Evolutionary conservation across 2,329 filamentous ascomycete species (phyloP).

Genomic region (Tolypocladium pustulatum): DNA sequence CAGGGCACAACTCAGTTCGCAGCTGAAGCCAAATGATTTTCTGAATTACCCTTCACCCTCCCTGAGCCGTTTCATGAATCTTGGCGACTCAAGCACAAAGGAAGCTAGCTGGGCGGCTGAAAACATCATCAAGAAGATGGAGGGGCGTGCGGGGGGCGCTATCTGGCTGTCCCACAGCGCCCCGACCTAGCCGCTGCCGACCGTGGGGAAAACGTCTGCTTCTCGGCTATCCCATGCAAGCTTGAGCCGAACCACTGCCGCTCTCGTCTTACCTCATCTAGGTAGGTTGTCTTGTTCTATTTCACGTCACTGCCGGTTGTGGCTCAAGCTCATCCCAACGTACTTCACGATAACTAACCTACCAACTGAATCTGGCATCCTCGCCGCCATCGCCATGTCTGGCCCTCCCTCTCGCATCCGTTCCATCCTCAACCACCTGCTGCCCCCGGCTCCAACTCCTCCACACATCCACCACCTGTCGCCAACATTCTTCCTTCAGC

Average conservation of each 20-base stretch:
- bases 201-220: neutral
- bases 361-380: neutral
- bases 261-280: neutral
- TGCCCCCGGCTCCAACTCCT: slow-evolving; percentile 28
- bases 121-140: neutral
- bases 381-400: slow-evolving; percentile 41
- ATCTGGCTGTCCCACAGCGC: neutral
- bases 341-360: neutral
- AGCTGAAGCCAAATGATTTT: no score
- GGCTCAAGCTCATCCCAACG: neutral
- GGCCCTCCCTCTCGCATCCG: slow-evolving; percentile 49
- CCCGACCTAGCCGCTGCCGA: neutral
- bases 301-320: neutral
- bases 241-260: neutral
- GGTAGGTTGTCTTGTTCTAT: neutral
- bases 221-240: neutral
- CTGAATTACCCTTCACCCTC: no score
- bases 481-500: slow-evolving; percentile 77
- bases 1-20: no score
- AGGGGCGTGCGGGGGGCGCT: neutral
- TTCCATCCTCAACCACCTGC: slow-evolving; percentile 43
- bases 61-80: neutral
- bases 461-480: slow-evolving; percentile 68
- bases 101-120: neutral
- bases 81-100: neutral